Conservation (phyloP, 495 filamentous ascomycete species). For the Penicillium ochrochloron region DNA sequence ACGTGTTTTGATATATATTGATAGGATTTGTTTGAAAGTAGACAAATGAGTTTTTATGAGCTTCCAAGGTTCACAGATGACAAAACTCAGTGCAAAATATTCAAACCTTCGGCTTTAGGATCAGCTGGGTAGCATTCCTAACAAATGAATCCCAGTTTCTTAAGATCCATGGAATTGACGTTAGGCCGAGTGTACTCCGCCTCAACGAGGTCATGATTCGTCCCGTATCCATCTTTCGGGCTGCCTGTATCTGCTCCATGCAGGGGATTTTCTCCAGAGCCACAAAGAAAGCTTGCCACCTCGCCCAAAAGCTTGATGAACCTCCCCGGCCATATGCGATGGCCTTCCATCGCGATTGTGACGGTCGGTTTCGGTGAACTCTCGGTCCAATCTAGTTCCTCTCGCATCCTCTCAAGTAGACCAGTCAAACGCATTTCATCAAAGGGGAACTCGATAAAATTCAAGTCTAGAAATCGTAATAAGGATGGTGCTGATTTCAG, state of each 20-base stretch:
- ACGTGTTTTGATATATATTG: no score
- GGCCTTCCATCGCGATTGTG: constrained; percentile 18
- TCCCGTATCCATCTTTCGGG: constrained; percentile 22
- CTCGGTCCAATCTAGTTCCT: constrained; percentile 21
- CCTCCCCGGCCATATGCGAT: constrained; percentile 19
- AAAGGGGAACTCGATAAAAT: constrained; percentile 21
- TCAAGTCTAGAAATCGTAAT: constrained; percentile 19
- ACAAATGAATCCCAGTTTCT: constrained; percentile 15
- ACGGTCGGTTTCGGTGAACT: constrained; percentile 21
- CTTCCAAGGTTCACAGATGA: no score
- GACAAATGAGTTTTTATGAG: no score
- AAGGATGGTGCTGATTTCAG: constrained; percentile 14
- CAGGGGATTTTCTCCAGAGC: constrained; percentile 24
- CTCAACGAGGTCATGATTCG: constrained; percentile 21
- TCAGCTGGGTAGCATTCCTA: constrained; percentile 12
- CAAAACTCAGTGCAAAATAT: no score
- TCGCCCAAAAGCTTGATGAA: constrained; percentile 21
- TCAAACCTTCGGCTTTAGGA: no score
- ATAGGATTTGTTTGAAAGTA: no score
- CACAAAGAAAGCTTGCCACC: constrained; percentile 23
- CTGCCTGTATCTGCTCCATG: constrained; percentile 9
- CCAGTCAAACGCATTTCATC: constrained; percentile 16
- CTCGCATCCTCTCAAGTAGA: constrained; percentile 26
- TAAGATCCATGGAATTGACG: constrained; percentile 11
- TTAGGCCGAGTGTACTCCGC: constrained; percentile 25